These are phyloP conservation scores for Curvularia lunata DNA, from an alignment of 2,329 filamentous ascomycete species.

Conservation along the genomic window DNA sequence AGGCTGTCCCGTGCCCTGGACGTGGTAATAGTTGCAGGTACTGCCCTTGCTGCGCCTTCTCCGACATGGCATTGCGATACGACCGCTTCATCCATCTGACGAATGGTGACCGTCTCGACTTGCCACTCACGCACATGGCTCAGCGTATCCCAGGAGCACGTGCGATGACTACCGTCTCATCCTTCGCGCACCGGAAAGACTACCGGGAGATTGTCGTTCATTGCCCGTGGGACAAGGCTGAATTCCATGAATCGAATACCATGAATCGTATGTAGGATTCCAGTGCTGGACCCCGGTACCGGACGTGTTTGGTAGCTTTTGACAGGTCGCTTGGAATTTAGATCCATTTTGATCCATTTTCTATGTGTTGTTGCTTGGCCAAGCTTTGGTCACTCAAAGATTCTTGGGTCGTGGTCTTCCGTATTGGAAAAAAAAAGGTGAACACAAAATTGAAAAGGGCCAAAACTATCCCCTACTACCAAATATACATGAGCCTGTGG, in stretches of 20 bases:
- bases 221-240: slow-evolving; percentile 2
- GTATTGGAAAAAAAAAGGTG: slow-evolving; percentile 5
- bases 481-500: slow-evolving; percentile 11
- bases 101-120: slow-evolving; percentile 6
- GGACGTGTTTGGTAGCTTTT: slow-evolving; percentile 5
- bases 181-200: slow-evolving; percentile 13
- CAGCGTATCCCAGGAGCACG: slow-evolving; percentile 6
- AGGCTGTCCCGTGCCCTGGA: slow-evolving; percentile 9
- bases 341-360: slow-evolving; percentile 9
- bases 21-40: slow-evolving; percentile 9
- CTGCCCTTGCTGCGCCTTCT: slow-evolving; percentile 11
- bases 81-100: slow-evolving; percentile 10
- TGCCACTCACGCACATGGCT: neutral
- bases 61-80: slow-evolving; percentile 11
- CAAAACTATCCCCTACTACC: slow-evolving; percentile 20
- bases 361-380: slow-evolving; percentile 4
- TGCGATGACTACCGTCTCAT: slow-evolving; percentile 10
- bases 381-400: slow-evolving; percentile 12
- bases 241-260: neutral
- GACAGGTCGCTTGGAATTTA: slow-evolving; percentile 5
- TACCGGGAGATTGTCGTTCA: slow-evolving; percentile 14
- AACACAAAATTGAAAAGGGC: slow-evolving; percentile 16
- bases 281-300: slow-evolving; percentile 5
- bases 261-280: slow-evolving; percentile 9
- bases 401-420: slow-evolving; percentile 8